Percentiles rank a stretch among this genome's conserved stretches.
Conservation (phyloP, 2,329 filamentous ascomycete genomes). For the Xenoacremonium recifei region DNA sequence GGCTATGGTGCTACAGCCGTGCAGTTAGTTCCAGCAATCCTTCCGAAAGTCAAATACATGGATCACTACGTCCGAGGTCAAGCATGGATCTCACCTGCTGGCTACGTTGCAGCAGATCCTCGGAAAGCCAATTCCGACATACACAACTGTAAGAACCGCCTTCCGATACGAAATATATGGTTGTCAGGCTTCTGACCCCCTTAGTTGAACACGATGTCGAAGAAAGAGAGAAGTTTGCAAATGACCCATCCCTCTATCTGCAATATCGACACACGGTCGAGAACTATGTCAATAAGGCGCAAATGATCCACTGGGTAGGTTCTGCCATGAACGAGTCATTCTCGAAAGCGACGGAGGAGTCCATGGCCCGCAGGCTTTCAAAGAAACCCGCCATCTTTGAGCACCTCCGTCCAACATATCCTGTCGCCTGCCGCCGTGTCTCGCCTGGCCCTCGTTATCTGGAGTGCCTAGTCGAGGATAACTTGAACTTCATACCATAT, state of each 20-base stretch:
- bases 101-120: too few relatives aligned
- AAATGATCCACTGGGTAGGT: too few relatives aligned
- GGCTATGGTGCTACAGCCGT: not conserved
- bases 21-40: not conserved
- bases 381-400: too few relatives aligned
- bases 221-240: not conserved
- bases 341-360: too few relatives aligned
- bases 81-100: not conserved
- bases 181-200: not conserved
- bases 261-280: not conserved
- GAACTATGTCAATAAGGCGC: not conserved
- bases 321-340: too few relatives aligned
- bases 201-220: not conserved
- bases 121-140: too few relatives aligned
- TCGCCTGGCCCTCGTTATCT: not conserved
- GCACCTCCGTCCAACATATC: too few relatives aligned
- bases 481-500: too few relatives aligned
- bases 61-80: not conserved
- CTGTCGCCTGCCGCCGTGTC: not conserved
- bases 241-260: not conserved
- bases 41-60: not conserved
- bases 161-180: not conserved
- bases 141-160: too few relatives aligned
- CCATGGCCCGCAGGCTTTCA: too few relatives aligned
- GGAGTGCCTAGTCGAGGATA: not conserved